Conservation (phyloP, 2,329 filamentous ascomycete genomes). For the Colletotrichum higginsianum region DNA sequence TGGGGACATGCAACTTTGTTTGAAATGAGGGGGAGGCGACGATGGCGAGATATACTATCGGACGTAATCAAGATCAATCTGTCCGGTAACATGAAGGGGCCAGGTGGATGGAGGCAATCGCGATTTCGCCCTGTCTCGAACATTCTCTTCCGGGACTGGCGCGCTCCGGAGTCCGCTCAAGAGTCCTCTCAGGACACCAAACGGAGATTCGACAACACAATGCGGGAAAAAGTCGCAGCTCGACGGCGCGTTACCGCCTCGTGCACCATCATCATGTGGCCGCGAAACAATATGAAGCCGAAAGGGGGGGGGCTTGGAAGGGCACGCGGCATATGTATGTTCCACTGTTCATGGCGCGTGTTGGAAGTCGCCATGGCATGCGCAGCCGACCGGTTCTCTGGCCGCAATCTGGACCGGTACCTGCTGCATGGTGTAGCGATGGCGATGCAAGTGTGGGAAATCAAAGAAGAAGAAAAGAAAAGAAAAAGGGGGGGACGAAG, state of each 20-base stretch:
- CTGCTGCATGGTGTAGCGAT: conserved; percentile 41
- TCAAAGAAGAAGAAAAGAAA: no score
- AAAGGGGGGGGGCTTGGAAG: neutral
- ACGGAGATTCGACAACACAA: neutral
- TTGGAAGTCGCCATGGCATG: conserved; percentile 24
- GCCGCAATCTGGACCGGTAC: conserved; percentile 26
- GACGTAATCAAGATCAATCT: conserved; percentile 37
- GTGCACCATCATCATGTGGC: conserved; percentile 30
- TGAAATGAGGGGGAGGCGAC: conserved; percentile 18
- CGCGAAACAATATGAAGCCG: conserved; percentile 28
- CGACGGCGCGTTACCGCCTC: conserved; percentile 17
- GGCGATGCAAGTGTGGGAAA: conserved; percentile 29
- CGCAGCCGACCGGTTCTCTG: conserved; percentile 10
- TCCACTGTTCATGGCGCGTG: conserved; percentile 7
- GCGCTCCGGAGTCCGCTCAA: neutral
- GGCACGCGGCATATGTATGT: conserved; percentile 6
- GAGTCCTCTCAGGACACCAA: no score
- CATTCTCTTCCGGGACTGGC: conserved; percentile 2
- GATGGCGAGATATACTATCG: conserved; percentile 7
- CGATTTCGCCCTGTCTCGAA: conserved; percentile 12
- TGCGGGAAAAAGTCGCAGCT: conserved; percentile 3
- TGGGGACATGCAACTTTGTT: conserved; percentile 4
- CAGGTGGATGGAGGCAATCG: conserved; percentile 22
- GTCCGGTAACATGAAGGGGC: conserved; percentile 36
- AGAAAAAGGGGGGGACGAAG: neutral